phyloP scores from a whole-genome alignment of 495 filamentous ascomycete genomes.

The Xylaria acuta region DNA sequence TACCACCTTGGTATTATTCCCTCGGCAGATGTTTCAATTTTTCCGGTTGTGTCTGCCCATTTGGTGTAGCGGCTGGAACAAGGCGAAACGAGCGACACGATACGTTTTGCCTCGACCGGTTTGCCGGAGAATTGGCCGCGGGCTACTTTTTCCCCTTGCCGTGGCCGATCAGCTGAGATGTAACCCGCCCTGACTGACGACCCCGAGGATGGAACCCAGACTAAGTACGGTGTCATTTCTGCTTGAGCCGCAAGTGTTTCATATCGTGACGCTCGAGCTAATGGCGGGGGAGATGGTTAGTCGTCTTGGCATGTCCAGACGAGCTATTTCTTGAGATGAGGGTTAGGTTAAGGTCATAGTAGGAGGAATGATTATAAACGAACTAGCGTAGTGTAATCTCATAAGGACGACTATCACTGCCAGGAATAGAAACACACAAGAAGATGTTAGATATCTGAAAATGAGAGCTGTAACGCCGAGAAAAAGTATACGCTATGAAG shows the following conservation, averaged over 20 bases:
- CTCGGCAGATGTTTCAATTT: conserved; percentile 15
- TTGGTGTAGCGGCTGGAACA: background rate
- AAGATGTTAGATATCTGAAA: background rate
- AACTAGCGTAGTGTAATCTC: background rate
- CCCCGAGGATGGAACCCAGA: background rate
- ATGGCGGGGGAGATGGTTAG: background rate
- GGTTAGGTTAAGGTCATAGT: background rate
- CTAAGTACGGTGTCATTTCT: background rate
- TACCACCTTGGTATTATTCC: background rate
- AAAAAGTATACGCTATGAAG: background rate
- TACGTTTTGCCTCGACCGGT: background rate
- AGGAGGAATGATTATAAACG: background rate
- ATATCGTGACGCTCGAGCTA: background rate
- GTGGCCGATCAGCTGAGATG: background rate
- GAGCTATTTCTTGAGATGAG: background rate
- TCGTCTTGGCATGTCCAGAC: background rate
- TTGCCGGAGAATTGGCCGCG: background rate
- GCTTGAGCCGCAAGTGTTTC: conserved; percentile 8
- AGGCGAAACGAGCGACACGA: conserved; percentile 2
- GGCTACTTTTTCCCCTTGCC: background rate
- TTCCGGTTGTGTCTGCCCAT: too few relatives aligned
- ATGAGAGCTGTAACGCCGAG: background rate
- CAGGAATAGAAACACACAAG: background rate
- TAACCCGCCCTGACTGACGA: background rate
- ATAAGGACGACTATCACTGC: background rate